Conservation (phyloP, 2,329 filamentous ascomycete species). For the Colletotrichum acutatum region DNA sequence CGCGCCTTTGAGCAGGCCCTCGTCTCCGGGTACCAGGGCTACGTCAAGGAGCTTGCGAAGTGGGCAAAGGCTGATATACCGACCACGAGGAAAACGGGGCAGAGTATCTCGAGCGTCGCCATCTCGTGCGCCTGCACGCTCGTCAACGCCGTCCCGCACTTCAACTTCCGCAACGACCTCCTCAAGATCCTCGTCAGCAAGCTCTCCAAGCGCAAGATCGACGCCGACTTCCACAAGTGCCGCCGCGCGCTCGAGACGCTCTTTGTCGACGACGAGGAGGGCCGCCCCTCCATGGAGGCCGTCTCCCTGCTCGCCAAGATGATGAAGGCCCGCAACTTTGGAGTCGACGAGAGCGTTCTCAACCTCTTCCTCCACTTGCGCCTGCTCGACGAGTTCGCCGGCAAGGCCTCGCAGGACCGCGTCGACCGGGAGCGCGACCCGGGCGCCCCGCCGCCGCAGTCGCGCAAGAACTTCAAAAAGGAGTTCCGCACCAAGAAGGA, state of each 20-base stretch:
- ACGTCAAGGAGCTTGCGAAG: constrained; percentile 79
- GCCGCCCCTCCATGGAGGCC: constrained; percentile 86
- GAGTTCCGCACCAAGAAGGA: constrained; percentile 91
- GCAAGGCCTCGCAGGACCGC: constrained; percentile 82
- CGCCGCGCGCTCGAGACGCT: constrained; percentile 82
- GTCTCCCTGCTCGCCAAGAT: constrained; percentile 89
- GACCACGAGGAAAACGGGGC: constrained; percentile 50
- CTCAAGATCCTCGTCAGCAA: constrained; percentile 89
- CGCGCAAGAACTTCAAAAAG: constrained; percentile 79
- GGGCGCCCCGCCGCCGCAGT: constrained; percentile 39
- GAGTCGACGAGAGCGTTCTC: constrained; percentile 84
- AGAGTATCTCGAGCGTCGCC: constrained; percentile 76
- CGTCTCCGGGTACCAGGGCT: constrained; percentile 84
- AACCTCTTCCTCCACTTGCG: constrained; percentile 93
- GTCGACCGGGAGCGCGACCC: constrained; percentile 66
- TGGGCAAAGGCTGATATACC: constrained; percentile 69
- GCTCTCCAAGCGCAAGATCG: constrained; percentile 77
- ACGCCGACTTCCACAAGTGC: constrained; percentile 82
- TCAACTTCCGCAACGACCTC: constrained; percentile 93
- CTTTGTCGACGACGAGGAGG: constrained; percentile 90
- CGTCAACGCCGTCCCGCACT: constrained; percentile 86
- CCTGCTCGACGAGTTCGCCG: constrained; percentile 86
- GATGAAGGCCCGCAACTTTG: constrained; percentile 90
- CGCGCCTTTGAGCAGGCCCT: constrained; percentile 89
- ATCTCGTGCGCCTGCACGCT: constrained; percentile 88